A percentile compares a stretch with the other conserved stretches of the same genome.
Evolutionary conservation across 495 filamentous ascomycete genomes (phyloP).

Genomic region (Penicillium subrubescens): DNA sequence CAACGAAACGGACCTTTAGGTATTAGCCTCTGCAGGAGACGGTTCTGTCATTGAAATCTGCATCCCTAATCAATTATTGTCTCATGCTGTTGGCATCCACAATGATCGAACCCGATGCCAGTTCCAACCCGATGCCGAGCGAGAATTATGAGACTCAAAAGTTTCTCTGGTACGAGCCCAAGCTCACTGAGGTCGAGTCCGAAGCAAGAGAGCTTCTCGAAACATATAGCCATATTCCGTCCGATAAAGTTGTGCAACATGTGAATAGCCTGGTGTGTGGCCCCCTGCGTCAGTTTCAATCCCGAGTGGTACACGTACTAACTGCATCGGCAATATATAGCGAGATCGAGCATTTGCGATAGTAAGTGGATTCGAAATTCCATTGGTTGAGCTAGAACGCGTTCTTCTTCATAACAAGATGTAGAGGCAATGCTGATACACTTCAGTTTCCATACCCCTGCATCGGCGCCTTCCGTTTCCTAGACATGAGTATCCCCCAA

Average conservation of each 20-base stretch:
- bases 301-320: not conserved
- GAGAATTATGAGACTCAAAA: slow-evolving; percentile 10
- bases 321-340: not conserved
- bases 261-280: slow-evolving; percentile 45
- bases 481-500: slow-evolving; percentile 42
- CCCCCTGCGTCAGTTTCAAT: not conserved
- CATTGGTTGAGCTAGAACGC: no score
- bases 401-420: not conserved
- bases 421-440: not conserved
- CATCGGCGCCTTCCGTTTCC: slow-evolving; percentile 55
- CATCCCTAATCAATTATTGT: not conserved
- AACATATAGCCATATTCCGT: slow-evolving; percentile 50
- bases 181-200: slow-evolving; percentile 21
- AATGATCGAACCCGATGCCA: slow-evolving; percentile 22
- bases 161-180: slow-evolving; percentile 24
- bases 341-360: slow-evolving; percentile 27
- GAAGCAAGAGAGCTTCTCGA: slow-evolving; percentile 40
- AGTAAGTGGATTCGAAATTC: no score
- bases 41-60: not conserved
- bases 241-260: slow-evolving; percentile 47
- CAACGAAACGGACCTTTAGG: not conserved
- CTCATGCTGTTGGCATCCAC: not conserved
- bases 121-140: slow-evolving; percentile 16
- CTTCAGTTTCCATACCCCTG: slow-evolving; percentile 50
- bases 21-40: not conserved